phyloP scores from a whole-genome alignment of 148 eudicot genomes.

The Amaranthus cruentus region DNA sequence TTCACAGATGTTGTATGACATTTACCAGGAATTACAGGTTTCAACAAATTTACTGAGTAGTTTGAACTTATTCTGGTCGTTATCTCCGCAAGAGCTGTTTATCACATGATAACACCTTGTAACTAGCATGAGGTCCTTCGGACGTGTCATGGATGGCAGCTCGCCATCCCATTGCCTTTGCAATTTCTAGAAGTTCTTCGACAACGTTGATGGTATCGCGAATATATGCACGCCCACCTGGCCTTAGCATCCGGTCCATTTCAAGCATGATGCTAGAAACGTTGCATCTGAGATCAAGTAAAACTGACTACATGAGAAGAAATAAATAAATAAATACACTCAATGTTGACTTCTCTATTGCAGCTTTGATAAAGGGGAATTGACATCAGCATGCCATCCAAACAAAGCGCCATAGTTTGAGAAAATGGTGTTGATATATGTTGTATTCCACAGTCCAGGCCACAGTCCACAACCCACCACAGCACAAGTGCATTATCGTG shows the following conservation, averaged over 20 bases:
- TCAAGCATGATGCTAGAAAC: constrained; percentile 87
- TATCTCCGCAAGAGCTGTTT: constrained; percentile 41
- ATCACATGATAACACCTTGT: constrained; percentile 58
- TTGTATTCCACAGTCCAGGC: not conserved
- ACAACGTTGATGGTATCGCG: constrained; percentile 69
- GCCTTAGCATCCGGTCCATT: constrained; percentile 92
- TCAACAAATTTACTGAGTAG: not conserved
- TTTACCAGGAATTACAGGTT: too few relatives aligned
- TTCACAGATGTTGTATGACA: not conserved
- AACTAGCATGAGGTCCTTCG: constrained; percentile 95
- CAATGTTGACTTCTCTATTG: not conserved
- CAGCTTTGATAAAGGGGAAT: not conserved
- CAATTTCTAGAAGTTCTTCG: constrained; percentile 75
- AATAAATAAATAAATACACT: not conserved
- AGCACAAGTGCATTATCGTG: not conserved
- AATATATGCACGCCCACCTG: constrained; percentile 85
- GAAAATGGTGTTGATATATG: not conserved
- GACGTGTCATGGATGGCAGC: constrained; percentile 68
- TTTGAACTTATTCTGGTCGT: not conserved
- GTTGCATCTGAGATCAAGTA: constrained; percentile 57
- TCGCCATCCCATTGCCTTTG: constrained; percentile 90
- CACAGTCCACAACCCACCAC: too few relatives aligned
- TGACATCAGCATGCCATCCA: too few relatives aligned
- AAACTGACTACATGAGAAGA: constrained; percentile 6
- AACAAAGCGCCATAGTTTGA: not conserved